phyloP scores from a whole-genome alignment of 176 grass and related monocot genomes.

The Musa acuminata region DNA sequence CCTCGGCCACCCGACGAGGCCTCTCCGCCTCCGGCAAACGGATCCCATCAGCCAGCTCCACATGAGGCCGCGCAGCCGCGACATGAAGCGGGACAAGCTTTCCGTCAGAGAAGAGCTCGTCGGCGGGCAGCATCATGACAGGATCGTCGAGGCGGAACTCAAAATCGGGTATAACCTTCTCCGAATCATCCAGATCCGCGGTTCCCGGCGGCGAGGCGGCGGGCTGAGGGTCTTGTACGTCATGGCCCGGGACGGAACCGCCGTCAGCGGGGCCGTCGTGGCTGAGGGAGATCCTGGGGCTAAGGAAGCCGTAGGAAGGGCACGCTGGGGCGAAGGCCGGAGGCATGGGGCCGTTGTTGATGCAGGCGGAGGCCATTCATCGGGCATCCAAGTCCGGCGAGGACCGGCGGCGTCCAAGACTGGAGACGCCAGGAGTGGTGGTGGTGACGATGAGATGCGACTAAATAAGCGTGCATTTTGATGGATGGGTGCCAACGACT shows the following conservation, averaged over 20 bases:
- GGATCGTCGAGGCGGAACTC: background rate
- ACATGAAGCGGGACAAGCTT: background rate
- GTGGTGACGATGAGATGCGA: too few relatives aligned
- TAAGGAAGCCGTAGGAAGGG: slow-evolving; percentile 40
- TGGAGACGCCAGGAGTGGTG: too few relatives aligned
- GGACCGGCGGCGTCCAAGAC: too few relatives aligned
- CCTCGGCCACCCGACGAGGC: background rate
- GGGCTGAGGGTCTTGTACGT: background rate
- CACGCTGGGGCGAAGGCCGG: slow-evolving; percentile 9
- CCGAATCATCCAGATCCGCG: background rate
- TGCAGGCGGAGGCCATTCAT: slow-evolving; percentile 35
- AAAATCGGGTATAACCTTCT: slow-evolving; percentile 16
- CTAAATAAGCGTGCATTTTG: too few relatives aligned
- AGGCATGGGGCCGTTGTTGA: slow-evolving; percentile 7
- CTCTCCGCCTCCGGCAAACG: slow-evolving; percentile 6
- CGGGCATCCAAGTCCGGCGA: slow-evolving; percentile 27
- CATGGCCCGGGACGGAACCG: background rate
- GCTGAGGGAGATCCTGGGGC: slow-evolving; percentile 73
- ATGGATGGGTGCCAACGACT: too few relatives aligned
- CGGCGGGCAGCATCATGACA: background rate
- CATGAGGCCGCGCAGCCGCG: background rate
- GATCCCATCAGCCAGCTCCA: background rate
- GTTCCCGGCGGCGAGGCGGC: background rate
- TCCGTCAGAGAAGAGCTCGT: background rate
- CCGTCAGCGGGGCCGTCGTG: slow-evolving; percentile 29